phyloP scores from a whole-genome alignment of 176 grass and related monocot species.

The Oropetium thomaeum region DNA sequence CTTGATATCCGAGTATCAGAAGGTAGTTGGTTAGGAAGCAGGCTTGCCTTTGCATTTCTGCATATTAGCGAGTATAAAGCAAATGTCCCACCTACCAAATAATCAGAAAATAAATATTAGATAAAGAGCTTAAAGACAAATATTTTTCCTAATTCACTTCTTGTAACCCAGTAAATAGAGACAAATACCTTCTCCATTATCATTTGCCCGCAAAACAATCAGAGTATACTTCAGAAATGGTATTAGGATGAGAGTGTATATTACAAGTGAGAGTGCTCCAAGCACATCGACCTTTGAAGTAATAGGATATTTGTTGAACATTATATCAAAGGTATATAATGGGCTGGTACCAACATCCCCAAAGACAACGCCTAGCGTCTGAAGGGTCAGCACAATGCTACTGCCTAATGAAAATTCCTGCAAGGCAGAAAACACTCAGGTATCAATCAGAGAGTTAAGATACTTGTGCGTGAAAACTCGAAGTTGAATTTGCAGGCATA shows the following conservation, averaged over 20 bases:
- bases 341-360: slow-evolving; percentile 97
- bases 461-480: slow-evolving; percentile 2
- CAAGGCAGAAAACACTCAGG: slow-evolving; percentile 35
- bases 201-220: slow-evolving; percentile 89
- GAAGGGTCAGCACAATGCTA: slow-evolving; percentile 78
- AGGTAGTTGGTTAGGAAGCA: slow-evolving; percentile 87
- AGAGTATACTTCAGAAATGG: slow-evolving; percentile 91
- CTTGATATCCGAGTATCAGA: slow-evolving; percentile 92
- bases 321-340: slow-evolving; percentile 96
- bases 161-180: slow-evolving; percentile 12
- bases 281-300: slow-evolving; percentile 86
- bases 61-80: slow-evolving; percentile 98
- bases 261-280: slow-evolving; percentile 94
- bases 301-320: slow-evolving; percentile 96
- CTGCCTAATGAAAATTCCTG: slow-evolving; percentile 80
- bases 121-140: slow-evolving; percentile 24
- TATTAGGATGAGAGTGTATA: slow-evolving; percentile 95
- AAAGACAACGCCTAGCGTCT: slow-evolving; percentile 95
- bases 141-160: slow-evolving; percentile 6
- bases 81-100: slow-evolving; percentile 93
- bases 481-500: slow-evolving; percentile 11
- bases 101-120: slow-evolving; percentile 29
- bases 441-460: slow-evolving; percentile 33
- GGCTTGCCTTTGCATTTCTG: slow-evolving; percentile 84
- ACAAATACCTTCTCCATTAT: slow-evolving; percentile 92